phyloP scores from a whole-genome alignment of 2,329 filamentous ascomycete species.

The Cryoendolithus antarcticus region DNA sequence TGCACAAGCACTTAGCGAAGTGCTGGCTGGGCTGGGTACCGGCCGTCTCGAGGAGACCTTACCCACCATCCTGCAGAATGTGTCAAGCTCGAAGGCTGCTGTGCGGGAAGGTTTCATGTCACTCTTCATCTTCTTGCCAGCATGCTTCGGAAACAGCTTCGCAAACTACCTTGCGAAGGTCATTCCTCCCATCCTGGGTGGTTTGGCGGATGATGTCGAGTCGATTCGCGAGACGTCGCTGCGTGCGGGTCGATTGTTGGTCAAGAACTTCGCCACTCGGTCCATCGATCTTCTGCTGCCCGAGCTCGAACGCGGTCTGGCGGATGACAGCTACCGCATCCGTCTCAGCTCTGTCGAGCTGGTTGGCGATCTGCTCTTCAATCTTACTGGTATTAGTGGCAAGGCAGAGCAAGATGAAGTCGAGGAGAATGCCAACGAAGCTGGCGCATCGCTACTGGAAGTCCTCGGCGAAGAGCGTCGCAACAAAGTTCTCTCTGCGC shows the following conservation, averaged over 20 bases:
- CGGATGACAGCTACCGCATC: conserved; percentile 96
- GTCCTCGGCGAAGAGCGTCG: conserved; percentile 90
- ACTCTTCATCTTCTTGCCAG: conserved; percentile 95
- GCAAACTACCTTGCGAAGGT: conserved; percentile 90
- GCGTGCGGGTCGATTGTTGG: conserved; percentile 80
- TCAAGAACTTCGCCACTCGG: conserved; percentile 95
- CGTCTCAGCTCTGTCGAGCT: conserved; percentile 96
- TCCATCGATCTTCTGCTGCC: conserved; percentile 89
- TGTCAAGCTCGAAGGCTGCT: conserved; percentile 75
- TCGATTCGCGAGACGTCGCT: conserved; percentile 95
- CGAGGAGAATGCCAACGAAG: conserved; percentile 71
- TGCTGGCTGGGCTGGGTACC: conserved; percentile 88
- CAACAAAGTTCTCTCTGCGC: conserved; percentile 90
- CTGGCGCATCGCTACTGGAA: conserved; percentile 84
- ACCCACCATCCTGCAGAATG: conserved; percentile 91
- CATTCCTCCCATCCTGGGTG: conserved; percentile 86
- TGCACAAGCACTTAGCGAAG: conserved; percentile 90
- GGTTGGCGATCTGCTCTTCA: conserved; percentile 93
- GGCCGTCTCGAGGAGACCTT: conserved; percentile 86
- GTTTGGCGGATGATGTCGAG: conserved; percentile 89
- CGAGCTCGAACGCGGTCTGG: conserved; percentile 87
- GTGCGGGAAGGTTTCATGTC: conserved; percentile 99
- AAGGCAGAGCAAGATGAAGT: conserved; percentile 65
- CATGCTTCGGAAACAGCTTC: conserved; percentile 98
- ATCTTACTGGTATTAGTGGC: conserved; percentile 83